These are phyloP conservation scores for Termitomyces sp. DNA, from an alignment of 768 basidiomycete genomes.

Conservation along the genomic window DNA sequence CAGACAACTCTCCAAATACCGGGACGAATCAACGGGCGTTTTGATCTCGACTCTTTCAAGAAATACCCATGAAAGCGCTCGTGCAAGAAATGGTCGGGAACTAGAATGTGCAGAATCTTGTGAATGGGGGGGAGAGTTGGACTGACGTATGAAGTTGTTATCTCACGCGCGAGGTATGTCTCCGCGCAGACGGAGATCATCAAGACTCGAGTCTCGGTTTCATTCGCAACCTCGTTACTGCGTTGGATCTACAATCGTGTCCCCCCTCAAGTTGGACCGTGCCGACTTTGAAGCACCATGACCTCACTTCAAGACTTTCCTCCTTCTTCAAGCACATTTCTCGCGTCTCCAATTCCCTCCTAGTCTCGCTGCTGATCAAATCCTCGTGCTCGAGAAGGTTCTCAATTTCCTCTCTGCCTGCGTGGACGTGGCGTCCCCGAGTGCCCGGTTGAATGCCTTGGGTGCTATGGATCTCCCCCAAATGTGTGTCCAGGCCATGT, in stretches of 20 bases:
- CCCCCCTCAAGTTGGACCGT: constrained; percentile 83
- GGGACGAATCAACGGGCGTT: constrained; percentile 78
- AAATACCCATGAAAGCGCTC: constrained; percentile 98
- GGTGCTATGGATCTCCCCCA: constrained; percentile 98
- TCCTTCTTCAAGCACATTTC: constrained; percentile 96
- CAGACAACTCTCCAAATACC: constrained; percentile 87
- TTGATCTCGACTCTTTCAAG: constrained; percentile 91
- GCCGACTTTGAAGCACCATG: constrained; percentile 91
- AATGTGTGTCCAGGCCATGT: constrained; percentile 98
- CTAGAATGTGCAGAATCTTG: too few relatives aligned
- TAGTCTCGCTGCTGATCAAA: constrained; percentile 91
- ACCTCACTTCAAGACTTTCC: constrained; percentile 97
- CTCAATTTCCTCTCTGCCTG: constrained; percentile 92
- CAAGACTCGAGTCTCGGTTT: too few relatives aligned
- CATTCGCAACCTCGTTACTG: constrained; percentile 81
- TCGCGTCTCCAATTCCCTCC: constrained; percentile 89
- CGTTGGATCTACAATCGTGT: constrained; percentile 93
- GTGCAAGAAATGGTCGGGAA: constrained; percentile 99
- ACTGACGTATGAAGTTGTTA: constrained; percentile 93
- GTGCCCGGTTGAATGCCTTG: constrained; percentile 90
- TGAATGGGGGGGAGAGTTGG: constrained; percentile 94
- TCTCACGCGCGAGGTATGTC: constrained; percentile 96
- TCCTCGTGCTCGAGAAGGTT: constrained; percentile 84
- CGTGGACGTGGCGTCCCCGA: constrained; percentile 97
- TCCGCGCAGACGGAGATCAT: constrained; percentile 90